These are phyloP conservation scores for Davidsoniella eucalypti DNA, from an alignment of 2,329 filamentous ascomycete genomes.

Conservation along the genomic window DNA sequence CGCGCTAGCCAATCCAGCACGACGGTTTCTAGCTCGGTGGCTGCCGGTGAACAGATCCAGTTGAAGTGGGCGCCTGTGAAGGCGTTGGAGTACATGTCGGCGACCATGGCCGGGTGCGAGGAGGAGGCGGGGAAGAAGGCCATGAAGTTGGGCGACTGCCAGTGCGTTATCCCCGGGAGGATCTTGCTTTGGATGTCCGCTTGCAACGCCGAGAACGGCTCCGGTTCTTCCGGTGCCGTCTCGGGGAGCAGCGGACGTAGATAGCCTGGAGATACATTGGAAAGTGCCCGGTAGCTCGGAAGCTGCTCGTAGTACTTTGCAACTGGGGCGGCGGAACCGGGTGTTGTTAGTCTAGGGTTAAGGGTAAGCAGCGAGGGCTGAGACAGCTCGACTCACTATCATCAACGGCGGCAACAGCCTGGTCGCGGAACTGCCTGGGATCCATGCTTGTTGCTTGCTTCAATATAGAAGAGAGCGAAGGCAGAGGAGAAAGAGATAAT, in stretches of 20 bases:
- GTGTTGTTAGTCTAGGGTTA: constrained; percentile 3
- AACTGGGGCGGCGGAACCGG: constrained; percentile 34
- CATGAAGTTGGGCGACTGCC: constrained; percentile 90
- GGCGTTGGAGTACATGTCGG: constrained; percentile 79
- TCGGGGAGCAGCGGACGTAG: constrained; percentile 61
- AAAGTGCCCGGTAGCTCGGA: constrained; percentile 52
- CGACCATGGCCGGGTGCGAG: constrained; percentile 72
- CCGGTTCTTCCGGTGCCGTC: constrained; percentile 46
- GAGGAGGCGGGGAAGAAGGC: constrained; percentile 80
- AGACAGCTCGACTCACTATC: constrained; percentile 44
- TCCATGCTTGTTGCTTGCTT: constrained; percentile 41
- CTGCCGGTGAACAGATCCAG: constrained; percentile 85
- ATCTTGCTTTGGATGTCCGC: constrained; percentile 74
- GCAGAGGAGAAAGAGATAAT: neutral
- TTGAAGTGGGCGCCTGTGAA: constrained; percentile 91
- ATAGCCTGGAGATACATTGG: constrained; percentile 70
- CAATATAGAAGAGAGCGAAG: neutral
- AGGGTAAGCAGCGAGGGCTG: constrained; percentile 6
- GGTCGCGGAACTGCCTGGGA: constrained; percentile 57
- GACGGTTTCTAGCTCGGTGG: constrained; percentile 85
- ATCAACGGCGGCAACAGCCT: constrained; percentile 63
- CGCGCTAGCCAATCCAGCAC: constrained; percentile 84
- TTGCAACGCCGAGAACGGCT: constrained; percentile 64
- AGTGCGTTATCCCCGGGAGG: constrained; percentile 83
- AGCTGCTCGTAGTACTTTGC: constrained; percentile 70